Conservation (phyloP, 1,139 yeast species). For the Candida glucosophila region DNA sequence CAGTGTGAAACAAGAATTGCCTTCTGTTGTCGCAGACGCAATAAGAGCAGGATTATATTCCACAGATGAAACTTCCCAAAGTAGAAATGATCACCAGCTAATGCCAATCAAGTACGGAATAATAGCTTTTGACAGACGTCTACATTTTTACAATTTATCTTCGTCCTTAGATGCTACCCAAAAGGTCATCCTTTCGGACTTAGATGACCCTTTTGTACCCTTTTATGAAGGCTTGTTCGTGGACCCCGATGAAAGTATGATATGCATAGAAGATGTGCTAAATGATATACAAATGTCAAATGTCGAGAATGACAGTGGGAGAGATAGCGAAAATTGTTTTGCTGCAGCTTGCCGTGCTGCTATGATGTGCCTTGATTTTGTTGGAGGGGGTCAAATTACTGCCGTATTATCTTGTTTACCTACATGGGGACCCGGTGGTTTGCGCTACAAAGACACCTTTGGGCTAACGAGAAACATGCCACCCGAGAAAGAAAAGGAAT, state of each 20-base stretch:
- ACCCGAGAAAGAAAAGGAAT: conserved; percentile 47
- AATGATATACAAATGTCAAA: conserved; percentile 45
- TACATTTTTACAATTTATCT: conserved; percentile 69
- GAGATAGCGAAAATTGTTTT: conserved; percentile 63
- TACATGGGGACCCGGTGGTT: conserved; percentile 77
- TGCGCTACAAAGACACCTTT: conserved; percentile 43
- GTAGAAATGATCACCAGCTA: conserved; percentile 35
- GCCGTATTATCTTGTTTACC: conserved; percentile 66
- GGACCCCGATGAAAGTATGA: conserved; percentile 59
- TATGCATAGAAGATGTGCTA: conserved; percentile 61
- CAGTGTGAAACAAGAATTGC: conserved; percentile 54
- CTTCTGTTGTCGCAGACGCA: conserved; percentile 65
- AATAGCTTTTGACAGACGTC: conserved; percentile 64
- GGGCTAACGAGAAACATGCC: conserved; percentile 27
- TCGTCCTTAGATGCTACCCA: conserved; percentile 51
- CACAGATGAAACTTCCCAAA: conserved; percentile 18
- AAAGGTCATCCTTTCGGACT: conserved; percentile 60
- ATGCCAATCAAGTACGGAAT: conserved; percentile 43
- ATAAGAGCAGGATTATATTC: conserved; percentile 47
- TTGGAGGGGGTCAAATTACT: conserved; percentile 78
- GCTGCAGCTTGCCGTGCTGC: conserved; percentile 78
- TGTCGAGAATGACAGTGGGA: conserved; percentile 27
- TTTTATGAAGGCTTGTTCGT: conserved; percentile 71
- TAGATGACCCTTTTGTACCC: conserved; percentile 79
- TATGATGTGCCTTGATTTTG: conserved; percentile 47